Evolutionary conservation across 2,329 filamentous ascomycete genomes (phyloP).

Genomic region (Talaromyces sp.): DNA sequence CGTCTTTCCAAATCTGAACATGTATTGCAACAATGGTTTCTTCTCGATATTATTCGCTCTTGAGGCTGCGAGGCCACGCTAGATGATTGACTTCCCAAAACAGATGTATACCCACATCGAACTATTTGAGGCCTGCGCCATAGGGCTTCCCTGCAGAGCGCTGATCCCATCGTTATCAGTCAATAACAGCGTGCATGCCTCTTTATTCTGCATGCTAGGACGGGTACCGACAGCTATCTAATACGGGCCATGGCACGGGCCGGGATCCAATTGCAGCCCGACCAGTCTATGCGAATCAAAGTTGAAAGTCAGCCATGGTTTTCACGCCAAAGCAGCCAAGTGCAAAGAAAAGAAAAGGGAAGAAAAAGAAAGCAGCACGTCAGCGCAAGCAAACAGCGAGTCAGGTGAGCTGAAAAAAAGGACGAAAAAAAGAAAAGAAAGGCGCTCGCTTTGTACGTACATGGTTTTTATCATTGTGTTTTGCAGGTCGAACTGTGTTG

Average conservation of each 20-base stretch:
- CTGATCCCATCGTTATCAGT: neutral
- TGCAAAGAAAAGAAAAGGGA: neutral
- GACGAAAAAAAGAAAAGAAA: neutral
- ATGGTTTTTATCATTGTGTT: neutral
- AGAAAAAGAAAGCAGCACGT: neutral
- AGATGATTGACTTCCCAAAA: neutral
- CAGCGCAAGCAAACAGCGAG: neutral
- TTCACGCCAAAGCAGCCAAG: neutral
- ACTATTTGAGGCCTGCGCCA: neutral
- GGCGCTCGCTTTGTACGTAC: neutral
- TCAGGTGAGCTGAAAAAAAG: neutral
- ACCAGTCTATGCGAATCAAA: neutral
- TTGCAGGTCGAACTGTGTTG: neutral
- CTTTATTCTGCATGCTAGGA: neutral
- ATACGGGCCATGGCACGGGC: neutral
- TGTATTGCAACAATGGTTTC: neutral
- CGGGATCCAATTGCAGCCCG: neutral
- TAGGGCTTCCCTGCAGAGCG: neutral
- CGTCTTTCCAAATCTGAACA: neutral
- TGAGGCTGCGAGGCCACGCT: neutral
- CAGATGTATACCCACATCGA: neutral
- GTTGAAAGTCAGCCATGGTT: neutral
- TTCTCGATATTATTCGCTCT: neutral
- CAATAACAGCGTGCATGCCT: neutral
- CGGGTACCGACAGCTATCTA: neutral